phyloP scores from a whole-genome alignment of 2,329 filamentous ascomycete species.

The Fusarium pseudocircinatum region DNA sequence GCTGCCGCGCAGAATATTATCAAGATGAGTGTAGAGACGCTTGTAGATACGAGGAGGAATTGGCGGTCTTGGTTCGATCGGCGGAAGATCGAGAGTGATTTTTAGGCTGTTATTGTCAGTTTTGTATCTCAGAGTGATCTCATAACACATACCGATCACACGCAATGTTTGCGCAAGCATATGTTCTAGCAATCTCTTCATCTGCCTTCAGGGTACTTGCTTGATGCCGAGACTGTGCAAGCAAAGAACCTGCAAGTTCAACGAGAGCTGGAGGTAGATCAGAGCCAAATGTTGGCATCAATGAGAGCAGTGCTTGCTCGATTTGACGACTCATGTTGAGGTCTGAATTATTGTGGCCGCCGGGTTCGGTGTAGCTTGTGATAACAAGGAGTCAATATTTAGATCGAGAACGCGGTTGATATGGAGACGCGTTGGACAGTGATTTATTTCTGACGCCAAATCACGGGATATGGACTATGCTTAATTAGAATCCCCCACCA shows the following conservation, averaged over 20 bases:
- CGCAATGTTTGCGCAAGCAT: constrained; percentile 88
- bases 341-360: neutral
- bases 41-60: constrained; percentile 84
- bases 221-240: constrained; percentile 82
- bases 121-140: too few species aligned
- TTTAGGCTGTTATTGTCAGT: constrained; percentile 67
- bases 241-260: constrained; percentile 75
- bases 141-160: constrained; percentile 74
- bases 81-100: constrained; percentile 78
- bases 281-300: constrained; percentile 77
- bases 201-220: constrained; percentile 82
- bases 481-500: constrained; percentile 11
- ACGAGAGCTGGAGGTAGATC: constrained; percentile 75
- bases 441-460: constrained; percentile 18
- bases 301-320: constrained; percentile 75
- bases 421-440: constrained; percentile 17
- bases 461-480: constrained; percentile 23
- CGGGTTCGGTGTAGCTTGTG: neutral
- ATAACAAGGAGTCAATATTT: neutral
- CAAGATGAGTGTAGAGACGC: constrained; percentile 82
- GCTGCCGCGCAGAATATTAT: constrained; percentile 69
- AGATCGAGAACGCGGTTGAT: constrained; percentile 12
- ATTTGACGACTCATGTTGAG: constrained; percentile 75
- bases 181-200: constrained; percentile 86
- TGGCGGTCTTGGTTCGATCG: constrained; percentile 78